phyloP scores from a whole-genome alignment of 2,329 filamentous ascomycete species.

The Xylaria sp. region DNA sequence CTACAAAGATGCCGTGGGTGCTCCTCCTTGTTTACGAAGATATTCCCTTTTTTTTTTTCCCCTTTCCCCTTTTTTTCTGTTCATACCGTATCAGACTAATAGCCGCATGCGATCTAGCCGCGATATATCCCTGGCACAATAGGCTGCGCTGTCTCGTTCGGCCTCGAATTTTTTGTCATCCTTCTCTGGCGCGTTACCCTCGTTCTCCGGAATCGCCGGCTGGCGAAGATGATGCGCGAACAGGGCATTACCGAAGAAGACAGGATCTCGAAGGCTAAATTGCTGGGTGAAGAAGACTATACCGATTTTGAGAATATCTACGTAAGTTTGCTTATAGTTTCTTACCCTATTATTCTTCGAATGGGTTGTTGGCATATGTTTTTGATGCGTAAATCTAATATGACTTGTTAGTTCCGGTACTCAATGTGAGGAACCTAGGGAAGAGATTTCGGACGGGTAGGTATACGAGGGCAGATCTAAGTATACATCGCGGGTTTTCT shows the following conservation, averaged over 20 bases:
- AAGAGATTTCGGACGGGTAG: no score
- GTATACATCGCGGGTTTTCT: neutral
- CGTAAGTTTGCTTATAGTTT: constrained; percentile 42
- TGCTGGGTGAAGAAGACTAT: constrained; percentile 52
- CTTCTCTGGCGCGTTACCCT: constrained; percentile 55
- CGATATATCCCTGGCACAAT: constrained; percentile 57
- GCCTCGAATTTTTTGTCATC: constrained; percentile 53
- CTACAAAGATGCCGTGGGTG: constrained; percentile 53
- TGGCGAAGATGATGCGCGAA: constrained; percentile 46
- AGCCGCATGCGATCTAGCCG: constrained; percentile 45
- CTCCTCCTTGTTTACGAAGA: neutral
- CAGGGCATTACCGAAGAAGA: constrained; percentile 53
- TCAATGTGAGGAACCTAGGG: constrained; percentile 39
- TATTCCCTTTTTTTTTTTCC: neutral
- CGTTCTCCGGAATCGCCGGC: constrained; percentile 54
- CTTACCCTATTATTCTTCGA: neutral
- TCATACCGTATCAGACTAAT: constrained; percentile 9
- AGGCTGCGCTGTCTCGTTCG: constrained; percentile 55
- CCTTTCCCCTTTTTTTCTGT: constrained; percentile 1
- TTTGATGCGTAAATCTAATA: neutral
- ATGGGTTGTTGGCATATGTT: neutral
- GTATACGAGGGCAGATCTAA: neutral
- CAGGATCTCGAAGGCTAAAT: constrained; percentile 47
- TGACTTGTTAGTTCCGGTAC: constrained; percentile 43
- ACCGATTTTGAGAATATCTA: constrained; percentile 55